Base-by-base conservation (phyloP, 805 yeast genomes). In the Cyberlindnera japonica region DNA sequence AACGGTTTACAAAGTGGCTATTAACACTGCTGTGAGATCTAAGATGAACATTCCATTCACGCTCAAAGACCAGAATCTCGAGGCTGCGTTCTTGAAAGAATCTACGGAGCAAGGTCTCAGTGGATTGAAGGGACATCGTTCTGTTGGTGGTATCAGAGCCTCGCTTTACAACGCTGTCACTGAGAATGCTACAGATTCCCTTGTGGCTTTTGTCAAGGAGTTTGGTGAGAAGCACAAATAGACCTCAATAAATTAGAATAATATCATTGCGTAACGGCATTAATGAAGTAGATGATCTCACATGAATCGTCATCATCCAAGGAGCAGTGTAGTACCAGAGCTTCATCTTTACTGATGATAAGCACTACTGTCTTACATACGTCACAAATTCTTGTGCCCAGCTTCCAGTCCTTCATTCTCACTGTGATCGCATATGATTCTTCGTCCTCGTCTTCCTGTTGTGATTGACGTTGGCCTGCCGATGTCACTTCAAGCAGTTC, bases 91-190 rank as follows among this genome's bases (percentile, higher is more conserved):
- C 65, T 56, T 91, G 45, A 68, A 76, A 45, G 79, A 71, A 35
- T 95, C 97, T 3, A 72, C 68, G 18, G 74, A 62, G 20, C 58
- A 50, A 41, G 72, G 76, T 2, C 70, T 93, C 47, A 68, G 79
- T 5, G 98, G 97, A 6, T 72, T 91, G 56, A 86, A 89, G 65
- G 98, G 99, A 30, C 98, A 91, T 65, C 78, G 98, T 62, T 87
- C 96, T 4, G 98, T 91, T 32, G 98, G 98, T 37, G 99, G 99
- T 22, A 83, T 93, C 65, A 81, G 99, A 64, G 90, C 95, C 13
- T 89, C 97, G 12, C 68, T 89, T 40, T 90, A 91, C 64, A 91
- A 93, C 57, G 96, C 98, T 13, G 84, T 93, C 38, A 62, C 79
- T 5, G 44, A 41, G 19, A 17, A 12, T n/a, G 43, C 48, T 14